These are phyloP conservation scores for Aurantiochytrium sp. DNA, from an alignment of 108 stramenopile genomes.

Conservation along the genomic window DNA sequence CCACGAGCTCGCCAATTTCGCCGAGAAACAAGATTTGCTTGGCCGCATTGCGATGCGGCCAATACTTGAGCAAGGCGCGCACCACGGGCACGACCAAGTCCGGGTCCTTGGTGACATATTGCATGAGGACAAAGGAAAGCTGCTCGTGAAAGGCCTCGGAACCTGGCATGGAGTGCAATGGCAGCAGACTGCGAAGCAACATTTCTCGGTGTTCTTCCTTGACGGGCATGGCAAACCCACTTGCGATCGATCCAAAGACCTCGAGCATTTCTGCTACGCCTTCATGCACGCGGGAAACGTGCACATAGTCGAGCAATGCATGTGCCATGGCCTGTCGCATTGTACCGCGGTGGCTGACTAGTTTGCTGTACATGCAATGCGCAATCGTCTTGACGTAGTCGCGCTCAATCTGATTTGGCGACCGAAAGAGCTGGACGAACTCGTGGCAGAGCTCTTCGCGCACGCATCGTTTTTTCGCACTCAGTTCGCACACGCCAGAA, in stretches of 20 bases:
- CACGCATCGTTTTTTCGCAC: background rate
- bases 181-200: constrained; percentile 19
- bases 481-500: background rate
- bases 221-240: constrained; percentile 36
- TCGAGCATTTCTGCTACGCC: constrained; percentile 37
- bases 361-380: constrained; percentile 32
- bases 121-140: constrained; percentile 26
- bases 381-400: constrained; percentile 36
- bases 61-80: constrained; percentile 19
- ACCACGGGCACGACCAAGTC: background rate
- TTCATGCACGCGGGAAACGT: constrained; percentile 21
- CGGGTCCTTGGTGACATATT: constrained; percentile 35
- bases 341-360: constrained; percentile 15
- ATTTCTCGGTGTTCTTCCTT: constrained; percentile 32
- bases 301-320: constrained; percentile 24
- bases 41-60: constrained; percentile 20
- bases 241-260: constrained; percentile 36
- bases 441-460: background rate
- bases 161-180: constrained; percentile 21
- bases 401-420: constrained; percentile 26
- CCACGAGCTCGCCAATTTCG: constrained; percentile 37
- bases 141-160: constrained; percentile 22
- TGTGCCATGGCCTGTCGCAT: constrained; percentile 29
- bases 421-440: constrained; percentile 24
- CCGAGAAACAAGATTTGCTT: constrained; percentile 37